Base-by-base conservation (phyloP, 2,329 filamentous ascomycete species). In the Eutypella sp. region DNA sequence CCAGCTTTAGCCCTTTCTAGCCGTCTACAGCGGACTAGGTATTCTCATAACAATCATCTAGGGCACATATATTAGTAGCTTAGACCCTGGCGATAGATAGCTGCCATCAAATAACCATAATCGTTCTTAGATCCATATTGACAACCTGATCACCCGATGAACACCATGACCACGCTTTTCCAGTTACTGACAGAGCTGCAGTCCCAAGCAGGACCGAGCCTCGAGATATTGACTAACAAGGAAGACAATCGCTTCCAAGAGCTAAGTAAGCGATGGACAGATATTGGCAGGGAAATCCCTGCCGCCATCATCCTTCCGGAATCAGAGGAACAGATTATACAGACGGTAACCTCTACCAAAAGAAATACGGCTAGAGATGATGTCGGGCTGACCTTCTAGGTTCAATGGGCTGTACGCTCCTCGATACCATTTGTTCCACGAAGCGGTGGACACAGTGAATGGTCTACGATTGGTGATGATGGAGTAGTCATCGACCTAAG, bases 401-500 rank as follows among this genome's bases (percentile, higher is more conserved):
- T 33, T 15, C 6, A 33, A 33, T 33, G 5, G 29, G 29, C 29
- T 33, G 29, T 15, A 15, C 29, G 29, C 5, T 33, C 29, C 15
- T 47, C 41, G 4, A 41, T 52, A 8, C 52, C 50, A 2, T 49
- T 50, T 19, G 50, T 54, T 4, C 13, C 52, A 6, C n/a, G 18
- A 10, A 38, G 25, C 18, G 49, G 49, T 7, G 51, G 49, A 2
- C 51, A 52, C n/a, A 54, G 50, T 25, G 34, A 24, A 16, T 55
- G 47, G 47, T 55, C 53, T 3, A 48, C 49, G 4, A 48, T 54
- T 6, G 46, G 42, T n/a, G 9, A 47, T 10, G 7, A 48, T 18
- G 52, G 50, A 8, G 41, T 54, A 22, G 40, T 54, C 34, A 47
- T 54, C 36, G 51, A 55, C 38, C 40, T 51, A 5, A 50, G 44